These are phyloP conservation scores for Ploettnerulaceae sp. DNA, from an alignment of 2,329 filamentous ascomycete genomes.

Conservation along the genomic window DNA sequence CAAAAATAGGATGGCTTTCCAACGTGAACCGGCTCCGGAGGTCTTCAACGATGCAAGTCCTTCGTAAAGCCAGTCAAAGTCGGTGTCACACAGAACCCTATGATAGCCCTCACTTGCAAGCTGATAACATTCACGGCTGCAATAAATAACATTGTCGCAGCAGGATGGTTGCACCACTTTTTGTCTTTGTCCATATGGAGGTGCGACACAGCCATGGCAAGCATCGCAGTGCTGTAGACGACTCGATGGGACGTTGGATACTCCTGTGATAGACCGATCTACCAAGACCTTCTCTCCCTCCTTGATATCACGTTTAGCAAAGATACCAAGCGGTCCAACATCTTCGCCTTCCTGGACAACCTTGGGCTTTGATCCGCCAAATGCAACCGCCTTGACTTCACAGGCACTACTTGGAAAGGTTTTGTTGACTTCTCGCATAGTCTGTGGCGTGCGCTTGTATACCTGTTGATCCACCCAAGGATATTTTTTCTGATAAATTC, in stretches of 20 bases:
- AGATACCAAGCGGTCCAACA: conserved; percentile 28
- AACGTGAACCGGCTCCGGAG: conserved; percentile 4
- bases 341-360: conserved; percentile 17
- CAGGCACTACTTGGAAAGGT: conserved; percentile 1
- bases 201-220: conserved; percentile 21
- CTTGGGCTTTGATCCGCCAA: conserved; percentile 8
- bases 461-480: conserved; percentile 27
- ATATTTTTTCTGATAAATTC: conserved; percentile 27
- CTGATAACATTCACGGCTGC: conserved; percentile 23
- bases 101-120: conserved; percentile 25
- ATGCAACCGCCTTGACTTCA: conserved; percentile 20
- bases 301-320: conserved; percentile 26
- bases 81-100: conserved; percentile 23
- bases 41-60: neutral
- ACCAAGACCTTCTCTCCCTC: conserved; percentile 24
- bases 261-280: conserved; percentile 18
- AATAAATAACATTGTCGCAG: conserved; percentile 25
- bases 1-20: conserved; percentile 23
- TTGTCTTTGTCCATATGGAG: conserved; percentile 11
- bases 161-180: conserved; percentile 15
- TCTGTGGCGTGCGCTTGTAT: conserved; percentile 15
- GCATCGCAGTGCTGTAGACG: conserved; percentile 25
- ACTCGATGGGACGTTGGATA: conserved; percentile 17
- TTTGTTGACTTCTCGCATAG: conserved; percentile 23
- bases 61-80: conserved; percentile 25